Evolutionary conservation across 768 basidiomycete species (phyloP).

Genomic region (Rhodotorula kratochvilovae): DNA sequence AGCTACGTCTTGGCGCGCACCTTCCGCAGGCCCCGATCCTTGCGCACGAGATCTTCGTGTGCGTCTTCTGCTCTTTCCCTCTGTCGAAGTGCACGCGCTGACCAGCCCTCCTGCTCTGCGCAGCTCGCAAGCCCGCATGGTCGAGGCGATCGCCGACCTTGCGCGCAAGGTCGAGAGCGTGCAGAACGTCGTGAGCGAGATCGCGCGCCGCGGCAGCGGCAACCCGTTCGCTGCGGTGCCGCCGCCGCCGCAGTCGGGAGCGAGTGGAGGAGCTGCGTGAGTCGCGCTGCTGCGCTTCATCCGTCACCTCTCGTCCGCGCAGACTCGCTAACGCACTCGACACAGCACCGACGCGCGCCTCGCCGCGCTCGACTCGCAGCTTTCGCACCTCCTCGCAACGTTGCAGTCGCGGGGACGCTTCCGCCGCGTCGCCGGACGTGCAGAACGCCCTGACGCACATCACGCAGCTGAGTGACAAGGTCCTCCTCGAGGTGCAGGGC

Average conservation of each 20-base stretch:
- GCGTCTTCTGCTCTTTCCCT: neutral
- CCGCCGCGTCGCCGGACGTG: neutral
- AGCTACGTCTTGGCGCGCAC: no score
- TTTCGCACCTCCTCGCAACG: neutral
- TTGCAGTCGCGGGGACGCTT: neutral
- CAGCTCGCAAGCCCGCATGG: slow-evolving; percentile 39
- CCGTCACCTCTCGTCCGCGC: neutral
- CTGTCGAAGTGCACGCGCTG: neutral
- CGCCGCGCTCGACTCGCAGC: neutral
- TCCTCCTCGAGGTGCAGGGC: neutral
- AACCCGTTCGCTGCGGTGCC: neutral
- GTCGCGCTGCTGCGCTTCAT: neutral
- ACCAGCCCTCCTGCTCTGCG: neutral
- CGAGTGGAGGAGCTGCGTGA: neutral
- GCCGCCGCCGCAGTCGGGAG: neutral
- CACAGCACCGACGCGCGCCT: neutral
- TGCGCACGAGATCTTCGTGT: slow-evolving; percentile 41
- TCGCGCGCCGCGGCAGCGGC: neutral
- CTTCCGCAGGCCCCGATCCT: slow-evolving; percentile 34
- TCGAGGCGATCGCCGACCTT: slow-evolving; percentile 43
- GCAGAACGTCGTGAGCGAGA: neutral
- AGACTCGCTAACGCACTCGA: neutral
- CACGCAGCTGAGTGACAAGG: neutral
- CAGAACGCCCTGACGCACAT: neutral
- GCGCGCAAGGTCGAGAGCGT: slow-evolving; percentile 36